Base-by-base conservation (phyloP, 2,329 filamentous ascomycete species). In the Samsoniella hepiali region DNA sequence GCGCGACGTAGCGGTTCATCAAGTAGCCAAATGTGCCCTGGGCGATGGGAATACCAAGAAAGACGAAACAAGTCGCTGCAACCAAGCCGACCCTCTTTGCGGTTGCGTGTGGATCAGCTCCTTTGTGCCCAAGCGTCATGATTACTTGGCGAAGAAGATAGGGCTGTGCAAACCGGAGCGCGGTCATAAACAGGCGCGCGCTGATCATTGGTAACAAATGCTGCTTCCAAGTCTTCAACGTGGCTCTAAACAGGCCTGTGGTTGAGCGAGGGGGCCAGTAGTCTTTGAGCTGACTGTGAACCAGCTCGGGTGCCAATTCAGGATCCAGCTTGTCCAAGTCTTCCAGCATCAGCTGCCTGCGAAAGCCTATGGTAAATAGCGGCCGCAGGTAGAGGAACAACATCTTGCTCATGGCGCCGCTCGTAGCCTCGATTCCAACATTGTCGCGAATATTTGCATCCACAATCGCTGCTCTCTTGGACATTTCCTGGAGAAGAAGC, bases 1-100 rank as follows among this genome's bases (percentile, higher is more conserved):
- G 69, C 9, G 72, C 71, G 44, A 74, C 72, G 38, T 69, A 67
- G 17, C 72, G 72, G 17, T 55, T 55, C n/a, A 27, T 13, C 34
- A 55, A 4, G 34, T 55, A 32, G 6, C 29, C 11, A 11, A 7
- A 32, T 17, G 11, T 34, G 7, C 29, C 5, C 17, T 31, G 29
- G 11, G 49, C 49, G 5, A 51, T 7, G 5, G 49, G 5, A 40
- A 40, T 17, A 5, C 51, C 51, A 13, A 34, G 17, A 29, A 40
- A 38, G 34, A 55, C n/a, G 27, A 55, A 27, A 15, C 29, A 11
- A 6, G 36, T 29, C 9, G 51, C 36, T 5, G 6, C 51, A 5
- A 55, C 17, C 3, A 55, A 15, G 5, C 34, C 34, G 10, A 13
- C n/a, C 2, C 34, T 6, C n/a, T 40, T 40, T 6, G n/a, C 36